Base-by-base conservation (phyloP, 2,329 filamentous ascomycete genomes). In the Colletotrichum musae region DNA sequence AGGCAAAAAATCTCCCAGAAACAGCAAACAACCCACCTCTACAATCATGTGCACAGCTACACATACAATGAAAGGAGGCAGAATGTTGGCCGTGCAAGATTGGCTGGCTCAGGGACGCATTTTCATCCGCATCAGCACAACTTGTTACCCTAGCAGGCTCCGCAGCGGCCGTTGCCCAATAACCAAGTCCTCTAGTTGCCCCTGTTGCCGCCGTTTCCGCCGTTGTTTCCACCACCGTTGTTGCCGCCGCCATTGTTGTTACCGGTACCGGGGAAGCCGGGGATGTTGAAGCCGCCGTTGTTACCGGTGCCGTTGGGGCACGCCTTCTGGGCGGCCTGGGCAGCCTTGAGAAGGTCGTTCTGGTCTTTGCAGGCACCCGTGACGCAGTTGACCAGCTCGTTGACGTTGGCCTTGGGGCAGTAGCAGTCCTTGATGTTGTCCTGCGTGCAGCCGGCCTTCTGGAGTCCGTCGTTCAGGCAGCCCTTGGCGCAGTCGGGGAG, bases 361-460 rank as follows among this genome's bases (percentile, higher is more conserved):
- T 70, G 67, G 21, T 60, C 41, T 50, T 62, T 70, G 62, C 67
- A 70, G 21, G 56, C 51, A 15, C 56, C 56, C n/a, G 12, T 24
- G 39, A 70, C 67, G 45, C 67, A 70, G 18, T 58, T 60, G 36
- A 70, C 47, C 4, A 70, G 45, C 5, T 41, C 47, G 57, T 67
- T 70, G 7, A 70, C 63, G 18, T 70, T 60, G 9, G 62, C 67
- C 50, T 70, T 70, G n/a, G 51, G 62, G 39, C 67, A 70, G 51
- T 70, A 70, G 32, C 67, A 70, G 45, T 70, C 67, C 50, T 57
- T 61, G 45, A 70, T 61, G 50, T 70, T 56, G 45, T 70, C 62
- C 18, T 60, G 62, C 2, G 41, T 53, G 62, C 67, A 70, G 26
- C 63, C 63, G 18, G 62, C 57, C 45, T 70, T 70, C 2, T 70